Evolutionary conservation across 148 eudicot species (phyloP).

Genomic region (Rhododendron henanense): DNA sequence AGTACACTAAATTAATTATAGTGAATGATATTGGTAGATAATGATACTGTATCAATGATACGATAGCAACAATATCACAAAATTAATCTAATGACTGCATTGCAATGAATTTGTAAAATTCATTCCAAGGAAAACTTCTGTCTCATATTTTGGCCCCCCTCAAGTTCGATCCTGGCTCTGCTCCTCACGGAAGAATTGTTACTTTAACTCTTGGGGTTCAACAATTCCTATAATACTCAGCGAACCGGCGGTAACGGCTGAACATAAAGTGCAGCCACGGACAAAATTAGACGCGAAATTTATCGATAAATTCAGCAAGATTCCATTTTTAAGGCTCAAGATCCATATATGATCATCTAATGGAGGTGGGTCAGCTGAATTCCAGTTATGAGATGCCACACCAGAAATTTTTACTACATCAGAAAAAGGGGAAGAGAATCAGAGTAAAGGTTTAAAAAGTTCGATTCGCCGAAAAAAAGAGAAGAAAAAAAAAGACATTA

Average conservation of each 20-base stretch:
- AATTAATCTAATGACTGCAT: not conserved
- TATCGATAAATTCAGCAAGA: not conserved
- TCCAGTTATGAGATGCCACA: not conserved
- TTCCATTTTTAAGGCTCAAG: not conserved
- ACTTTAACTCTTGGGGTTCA: not conserved
- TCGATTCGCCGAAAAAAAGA: not conserved
- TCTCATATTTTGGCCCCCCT: not conserved
- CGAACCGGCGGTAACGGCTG: not conserved
- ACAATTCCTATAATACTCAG: not conserved
- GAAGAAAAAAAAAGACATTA: not conserved
- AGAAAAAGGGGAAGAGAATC: slow-evolving; percentile 15
- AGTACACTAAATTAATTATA: not conserved
- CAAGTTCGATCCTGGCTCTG: not conserved
- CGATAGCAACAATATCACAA: not conserved
- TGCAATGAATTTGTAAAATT: not conserved
- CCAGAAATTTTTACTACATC: not conserved
- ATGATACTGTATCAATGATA: not conserved
- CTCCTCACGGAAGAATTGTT: not conserved
- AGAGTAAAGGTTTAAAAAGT: not conserved
- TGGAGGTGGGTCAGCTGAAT: not conserved
- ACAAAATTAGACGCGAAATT: not conserved
- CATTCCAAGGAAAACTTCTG: not conserved
- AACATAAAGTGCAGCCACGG: not conserved
- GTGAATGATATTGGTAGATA: not conserved
- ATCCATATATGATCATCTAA: not conserved